These are phyloP conservation scores for Sporothrix euskadiensis DNA, from an alignment of 2,329 filamentous ascomycete genomes.

Conservation along the genomic window DNA sequence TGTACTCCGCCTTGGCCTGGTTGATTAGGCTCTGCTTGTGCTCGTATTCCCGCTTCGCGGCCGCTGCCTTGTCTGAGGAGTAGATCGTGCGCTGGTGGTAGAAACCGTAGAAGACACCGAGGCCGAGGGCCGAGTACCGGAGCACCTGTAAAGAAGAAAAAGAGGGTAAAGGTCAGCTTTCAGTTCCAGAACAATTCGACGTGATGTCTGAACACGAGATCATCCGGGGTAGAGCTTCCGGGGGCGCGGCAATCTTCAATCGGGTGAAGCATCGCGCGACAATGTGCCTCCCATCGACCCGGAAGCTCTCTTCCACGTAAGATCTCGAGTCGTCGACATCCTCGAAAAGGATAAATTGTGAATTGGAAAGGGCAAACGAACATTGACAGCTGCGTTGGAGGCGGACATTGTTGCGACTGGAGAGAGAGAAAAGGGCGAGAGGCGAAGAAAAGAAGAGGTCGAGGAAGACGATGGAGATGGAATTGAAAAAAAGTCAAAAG, in stretches of 20 bases:
- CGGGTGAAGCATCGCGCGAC: neutral
- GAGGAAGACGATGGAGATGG: conserved; percentile 7
- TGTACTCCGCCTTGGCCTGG: conserved; percentile 88
- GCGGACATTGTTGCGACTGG: conserved; percentile 35
- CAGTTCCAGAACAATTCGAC: neutral
- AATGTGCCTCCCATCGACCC: neutral
- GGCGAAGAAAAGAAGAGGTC: neutral
- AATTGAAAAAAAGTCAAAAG: neutral
- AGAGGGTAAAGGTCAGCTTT: neutral
- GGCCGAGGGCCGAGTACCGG: conserved; percentile 90
- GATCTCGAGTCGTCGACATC: neutral
- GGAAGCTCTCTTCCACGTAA: neutral
- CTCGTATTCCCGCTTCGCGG: conserved; percentile 79
- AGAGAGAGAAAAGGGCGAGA: neutral
- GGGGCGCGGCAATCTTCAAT: neutral
- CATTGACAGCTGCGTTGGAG: conserved; percentile 39
- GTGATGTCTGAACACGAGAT: neutral
- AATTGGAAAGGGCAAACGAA: conserved; percentile 35
- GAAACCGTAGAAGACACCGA: conserved; percentile 93
- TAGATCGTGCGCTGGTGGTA: conserved; percentile 85
- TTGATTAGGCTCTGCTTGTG: conserved; percentile 90
- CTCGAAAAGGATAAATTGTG: neutral
- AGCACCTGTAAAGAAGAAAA: conserved; percentile 69
- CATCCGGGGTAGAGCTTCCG: neutral
- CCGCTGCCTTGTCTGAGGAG: conserved; percentile 66